Conservation (phyloP, 2,329 filamentous ascomycete genomes). For the Aspergillus clavatus region DNA sequence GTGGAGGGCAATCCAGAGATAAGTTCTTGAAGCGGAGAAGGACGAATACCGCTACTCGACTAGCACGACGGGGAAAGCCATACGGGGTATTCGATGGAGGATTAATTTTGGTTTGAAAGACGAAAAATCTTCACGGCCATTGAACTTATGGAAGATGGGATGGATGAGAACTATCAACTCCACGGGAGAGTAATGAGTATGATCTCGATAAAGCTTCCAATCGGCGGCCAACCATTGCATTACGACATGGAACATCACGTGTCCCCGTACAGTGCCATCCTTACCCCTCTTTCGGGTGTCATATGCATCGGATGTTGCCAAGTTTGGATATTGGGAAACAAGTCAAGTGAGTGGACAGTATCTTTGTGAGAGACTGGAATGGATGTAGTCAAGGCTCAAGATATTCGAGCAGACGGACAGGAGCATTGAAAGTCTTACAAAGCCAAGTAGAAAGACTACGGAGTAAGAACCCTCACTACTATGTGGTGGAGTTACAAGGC, state of each 20-base stretch:
- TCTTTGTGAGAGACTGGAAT: no score
- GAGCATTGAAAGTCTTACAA: no score
- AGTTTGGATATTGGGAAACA: neutral
- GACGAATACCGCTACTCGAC: conserved; percentile 25
- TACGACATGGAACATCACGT: conserved; percentile 13
- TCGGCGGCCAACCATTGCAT: conserved; percentile 1
- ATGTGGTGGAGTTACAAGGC: no score
- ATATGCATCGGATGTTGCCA: neutral
- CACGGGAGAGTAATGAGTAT: neutral
- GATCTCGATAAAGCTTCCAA: neutral
- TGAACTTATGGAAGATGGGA: neutral
- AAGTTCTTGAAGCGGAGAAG: conserved; percentile 23
- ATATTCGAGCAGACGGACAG: no score
- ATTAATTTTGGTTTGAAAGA: neutral
- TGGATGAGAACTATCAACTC: neutral
- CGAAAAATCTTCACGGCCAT: no score
- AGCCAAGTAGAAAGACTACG: no score
- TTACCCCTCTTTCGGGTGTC: neutral
- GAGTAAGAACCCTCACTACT: no score
- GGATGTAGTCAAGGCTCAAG: no score
- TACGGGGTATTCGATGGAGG: conserved; percentile 11
- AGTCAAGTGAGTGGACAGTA: neutral
- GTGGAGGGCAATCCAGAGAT: conserved; percentile 5
- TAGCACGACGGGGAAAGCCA: conserved; percentile 19
- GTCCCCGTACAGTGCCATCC: neutral